Evolutionary conservation across 148 eudicot species (phyloP).

Genomic region (Spergularia bocconei): DNA sequence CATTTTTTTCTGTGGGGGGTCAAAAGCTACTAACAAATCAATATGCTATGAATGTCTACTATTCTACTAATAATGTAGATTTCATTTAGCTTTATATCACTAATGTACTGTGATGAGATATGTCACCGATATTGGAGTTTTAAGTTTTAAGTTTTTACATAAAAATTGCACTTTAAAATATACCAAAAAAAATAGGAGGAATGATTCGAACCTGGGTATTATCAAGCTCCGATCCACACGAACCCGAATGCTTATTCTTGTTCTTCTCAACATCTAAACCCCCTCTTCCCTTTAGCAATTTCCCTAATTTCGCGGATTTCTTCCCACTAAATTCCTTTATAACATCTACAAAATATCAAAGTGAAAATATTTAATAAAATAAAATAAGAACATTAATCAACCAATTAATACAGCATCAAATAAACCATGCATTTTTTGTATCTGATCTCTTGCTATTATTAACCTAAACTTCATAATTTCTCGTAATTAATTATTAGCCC

Average conservation of each 20-base stretch:
- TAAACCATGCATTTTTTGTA: neutral
- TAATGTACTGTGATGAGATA: no score
- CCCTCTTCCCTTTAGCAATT: slow-evolving; percentile 52
- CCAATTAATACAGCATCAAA: neutral
- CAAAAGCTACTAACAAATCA: no score
- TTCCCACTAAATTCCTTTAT: slow-evolving; percentile 58
- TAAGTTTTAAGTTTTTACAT: no score
- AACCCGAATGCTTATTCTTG: slow-evolving; percentile 22
- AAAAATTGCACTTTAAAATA: no score
- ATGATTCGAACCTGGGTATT: neutral
- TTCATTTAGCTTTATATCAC: no score
- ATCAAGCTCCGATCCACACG: slow-evolving; percentile 14
- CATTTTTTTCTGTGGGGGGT: no score
- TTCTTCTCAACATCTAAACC: slow-evolving; percentile 23
- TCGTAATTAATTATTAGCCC: no score
- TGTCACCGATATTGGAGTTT: no score
- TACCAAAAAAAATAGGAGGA: neutral
- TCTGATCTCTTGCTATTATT: no score
- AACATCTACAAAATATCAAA: slow-evolving; percentile 38
- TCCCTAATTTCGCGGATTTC: slow-evolving; percentile 60
- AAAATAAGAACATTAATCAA: neutral
- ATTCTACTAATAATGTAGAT: no score
- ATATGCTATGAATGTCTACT: no score
- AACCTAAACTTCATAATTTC: no score
- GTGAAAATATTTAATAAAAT: neutral